Evolutionary conservation across 179 eudicot genomes (phyloP).

Genomic region (Patellifolia procumbens): DNA sequence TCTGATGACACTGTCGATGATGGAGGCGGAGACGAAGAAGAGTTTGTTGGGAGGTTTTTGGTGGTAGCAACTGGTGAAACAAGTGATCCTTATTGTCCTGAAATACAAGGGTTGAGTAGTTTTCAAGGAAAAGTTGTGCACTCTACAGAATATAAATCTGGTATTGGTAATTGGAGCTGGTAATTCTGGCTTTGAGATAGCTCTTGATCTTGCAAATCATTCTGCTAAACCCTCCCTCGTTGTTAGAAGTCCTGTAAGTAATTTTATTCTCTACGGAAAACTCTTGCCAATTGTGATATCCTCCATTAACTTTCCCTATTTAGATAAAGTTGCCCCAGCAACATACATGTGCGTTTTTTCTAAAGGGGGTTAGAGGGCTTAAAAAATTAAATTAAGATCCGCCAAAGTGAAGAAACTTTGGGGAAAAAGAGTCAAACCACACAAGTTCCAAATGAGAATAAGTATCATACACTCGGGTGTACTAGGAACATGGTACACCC

Average conservation of each 20-base stretch:
- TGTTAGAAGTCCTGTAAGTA: constrained; percentile 67
- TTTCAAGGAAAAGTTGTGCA: constrained; percentile 73
- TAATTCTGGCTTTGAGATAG: constrained; percentile 92
- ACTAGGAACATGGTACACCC: too few species aligned
- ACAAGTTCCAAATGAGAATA: too few species aligned
- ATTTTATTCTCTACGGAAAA: not conserved
- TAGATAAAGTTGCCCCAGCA: too few species aligned
- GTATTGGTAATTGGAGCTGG: constrained; percentile 84
- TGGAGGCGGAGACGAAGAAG: constrained; percentile 17
- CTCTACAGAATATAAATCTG: constrained; percentile 59
- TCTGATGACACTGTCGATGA: constrained; percentile 26
- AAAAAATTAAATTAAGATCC: too few species aligned
- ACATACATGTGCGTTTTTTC: too few species aligned
- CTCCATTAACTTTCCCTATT: too few species aligned
- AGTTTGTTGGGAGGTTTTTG: constrained; percentile 59
- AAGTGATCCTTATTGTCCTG: constrained; percentile 55
- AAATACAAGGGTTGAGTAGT: constrained; percentile 51
- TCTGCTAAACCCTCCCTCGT: constrained; percentile 66
- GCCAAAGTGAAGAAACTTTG: too few species aligned
- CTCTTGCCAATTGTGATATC: too few species aligned
- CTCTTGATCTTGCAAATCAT: constrained; percentile 60
- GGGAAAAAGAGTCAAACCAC: too few species aligned
- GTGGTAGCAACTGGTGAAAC: too few species aligned
- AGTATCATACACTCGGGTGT: too few species aligned
- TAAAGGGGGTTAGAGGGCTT: too few species aligned